phyloP scores from a whole-genome alignment of 371 early-diverging fungal genomes.

The Batrachochytrium dendrobatidis region DNA sequence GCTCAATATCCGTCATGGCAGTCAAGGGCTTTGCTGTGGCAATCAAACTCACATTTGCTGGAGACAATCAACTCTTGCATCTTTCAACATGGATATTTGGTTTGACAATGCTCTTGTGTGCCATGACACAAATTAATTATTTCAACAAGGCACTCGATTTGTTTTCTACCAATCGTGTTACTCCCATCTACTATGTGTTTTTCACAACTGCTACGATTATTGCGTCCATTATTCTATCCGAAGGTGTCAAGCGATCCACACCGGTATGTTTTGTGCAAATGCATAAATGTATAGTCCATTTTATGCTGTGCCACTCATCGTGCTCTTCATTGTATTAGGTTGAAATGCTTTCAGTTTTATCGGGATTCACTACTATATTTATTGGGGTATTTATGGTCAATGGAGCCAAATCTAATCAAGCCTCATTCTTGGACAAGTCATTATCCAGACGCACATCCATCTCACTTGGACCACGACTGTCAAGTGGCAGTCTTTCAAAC shows the following conservation, averaged over 20 bases:
- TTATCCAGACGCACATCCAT: not conserved
- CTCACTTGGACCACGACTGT: constrained; percentile 15
- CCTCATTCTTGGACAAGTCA: not conserved
- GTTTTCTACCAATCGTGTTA: constrained; percentile 78
- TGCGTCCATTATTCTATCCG: constrained; percentile 78
- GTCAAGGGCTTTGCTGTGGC: constrained; percentile 89
- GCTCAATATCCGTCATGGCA: constrained; percentile 77
- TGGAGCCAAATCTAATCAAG: constrained; percentile 12
- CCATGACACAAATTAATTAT: constrained; percentile 90
- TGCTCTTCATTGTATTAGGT: not conserved
- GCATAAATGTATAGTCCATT: not conserved
- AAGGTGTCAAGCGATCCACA: constrained; percentile 71
- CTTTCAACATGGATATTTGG: constrained; percentile 81
- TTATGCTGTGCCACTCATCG: not conserved
- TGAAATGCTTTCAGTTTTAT: constrained; percentile 72
- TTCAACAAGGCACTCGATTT: constrained; percentile 90
- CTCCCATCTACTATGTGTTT: constrained; percentile 77
- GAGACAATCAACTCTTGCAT: constrained; percentile 81
- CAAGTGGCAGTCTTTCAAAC: constrained; percentile 17
- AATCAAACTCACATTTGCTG: constrained; percentile 80
- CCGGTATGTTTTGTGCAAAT: constrained; percentile 26
- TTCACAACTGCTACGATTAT: constrained; percentile 88
- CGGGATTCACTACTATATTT: constrained; percentile 85
- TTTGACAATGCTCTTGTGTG: constrained; percentile 68
- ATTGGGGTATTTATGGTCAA: constrained; percentile 79